Evolutionary conservation across 2,329 filamentous ascomycete genomes (phyloP).

Genomic region (Albifimbria verrucaria): DNA sequence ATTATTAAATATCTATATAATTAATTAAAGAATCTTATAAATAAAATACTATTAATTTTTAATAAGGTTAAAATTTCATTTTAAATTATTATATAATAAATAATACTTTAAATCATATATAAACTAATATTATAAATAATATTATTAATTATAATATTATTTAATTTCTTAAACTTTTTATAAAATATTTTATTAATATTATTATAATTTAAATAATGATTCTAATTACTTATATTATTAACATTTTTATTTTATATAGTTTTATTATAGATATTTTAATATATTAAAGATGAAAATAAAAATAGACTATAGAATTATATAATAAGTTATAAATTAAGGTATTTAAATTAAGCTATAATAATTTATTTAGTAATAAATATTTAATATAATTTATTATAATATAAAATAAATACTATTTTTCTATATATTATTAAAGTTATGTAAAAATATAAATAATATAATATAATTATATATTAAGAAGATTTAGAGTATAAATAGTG

Average conservation of each 20-base stretch:
- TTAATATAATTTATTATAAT: neutral
- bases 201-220: neutral
- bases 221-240: neutral
- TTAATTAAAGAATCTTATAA: neutral
- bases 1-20: neutral
- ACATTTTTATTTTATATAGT: neutral
- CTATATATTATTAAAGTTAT: neutral
- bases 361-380: neutral
- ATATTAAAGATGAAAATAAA: slow-evolving; percentile 1
- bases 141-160: neutral
- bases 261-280: slow-evolving; percentile 4
- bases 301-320: slow-evolving; percentile 2
- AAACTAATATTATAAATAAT: neutral
- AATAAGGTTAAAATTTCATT: neutral
- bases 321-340: neutral
- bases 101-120: neutral
- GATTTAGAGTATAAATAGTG: neutral
- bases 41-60: neutral
- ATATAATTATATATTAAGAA: neutral
- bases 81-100: slow-evolving; percentile 1
- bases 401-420: neutral
- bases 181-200: neutral
- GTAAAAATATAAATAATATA: neutral
- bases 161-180: neutral
- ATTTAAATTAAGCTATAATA: slow-evolving; percentile 4